A percentile compares a stretch with the other conserved stretches of the same genome.
Conservation (phyloP, 257 asterid species). For the Ehretia macrophylla region DNA sequence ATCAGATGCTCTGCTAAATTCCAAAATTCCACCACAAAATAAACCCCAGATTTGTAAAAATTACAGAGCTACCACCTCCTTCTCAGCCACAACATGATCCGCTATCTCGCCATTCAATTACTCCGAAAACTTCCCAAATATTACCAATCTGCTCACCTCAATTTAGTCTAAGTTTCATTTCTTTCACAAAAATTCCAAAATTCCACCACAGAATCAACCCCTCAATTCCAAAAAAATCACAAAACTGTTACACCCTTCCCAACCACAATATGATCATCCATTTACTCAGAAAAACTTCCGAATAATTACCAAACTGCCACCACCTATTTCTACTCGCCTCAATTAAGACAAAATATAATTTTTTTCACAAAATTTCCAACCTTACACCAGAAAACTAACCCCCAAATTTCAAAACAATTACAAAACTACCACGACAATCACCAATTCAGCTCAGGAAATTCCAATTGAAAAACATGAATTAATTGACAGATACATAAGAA, state of each 20-base stretch:
- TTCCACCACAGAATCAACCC: slow-evolving; percentile 3
- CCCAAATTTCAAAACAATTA: slow-evolving; percentile 15
- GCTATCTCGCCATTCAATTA: background rate
- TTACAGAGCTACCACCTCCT: background rate
- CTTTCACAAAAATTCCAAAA: background rate
- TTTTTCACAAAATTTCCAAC: background rate
- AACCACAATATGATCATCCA: slow-evolving; percentile 38
- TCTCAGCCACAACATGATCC: too few relatives aligned
- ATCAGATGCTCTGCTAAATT: background rate
- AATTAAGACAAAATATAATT: too few relatives aligned
- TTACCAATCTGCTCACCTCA: too few relatives aligned
- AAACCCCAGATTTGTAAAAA: background rate
- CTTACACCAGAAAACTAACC: background rate
- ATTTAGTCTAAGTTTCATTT: too few relatives aligned
- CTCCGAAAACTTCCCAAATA: slow-evolving; percentile 4
- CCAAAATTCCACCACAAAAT: too few relatives aligned
- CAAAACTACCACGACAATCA: slow-evolving; percentile 12
- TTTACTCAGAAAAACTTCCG: background rate
- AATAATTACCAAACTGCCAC: background rate
- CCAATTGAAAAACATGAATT: background rate
- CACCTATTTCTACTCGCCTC: background rate
- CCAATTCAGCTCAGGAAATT: slow-evolving; percentile 6
- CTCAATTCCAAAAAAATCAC: too few relatives aligned
- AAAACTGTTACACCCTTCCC: slow-evolving; percentile 29
- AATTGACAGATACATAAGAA: slow-evolving; percentile 6